phyloP scores from a whole-genome alignment of 1,284 basidiomycete species.

The Tilletia indica region DNA sequence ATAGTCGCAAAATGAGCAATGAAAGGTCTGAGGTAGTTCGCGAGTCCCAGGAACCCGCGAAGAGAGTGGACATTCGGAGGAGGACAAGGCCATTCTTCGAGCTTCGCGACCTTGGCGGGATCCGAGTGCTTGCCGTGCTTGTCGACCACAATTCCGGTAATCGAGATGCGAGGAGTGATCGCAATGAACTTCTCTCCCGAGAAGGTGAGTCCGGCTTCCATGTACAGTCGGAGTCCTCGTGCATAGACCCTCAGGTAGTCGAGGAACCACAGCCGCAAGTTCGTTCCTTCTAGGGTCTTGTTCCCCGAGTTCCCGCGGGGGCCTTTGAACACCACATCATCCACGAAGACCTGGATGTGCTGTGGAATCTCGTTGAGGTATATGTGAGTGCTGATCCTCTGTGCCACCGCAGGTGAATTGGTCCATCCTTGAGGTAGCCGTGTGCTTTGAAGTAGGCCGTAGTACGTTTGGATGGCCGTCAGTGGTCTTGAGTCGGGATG shows the following conservation, averaged over 20 bases:
- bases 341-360: neutral
- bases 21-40: neutral
- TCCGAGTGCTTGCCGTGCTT: neutral
- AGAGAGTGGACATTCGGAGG: neutral
- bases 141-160: neutral
- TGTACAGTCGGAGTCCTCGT: neutral
- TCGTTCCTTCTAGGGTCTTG: neutral
- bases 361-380: neutral
- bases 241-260: neutral
- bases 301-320: neutral
- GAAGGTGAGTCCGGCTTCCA: neutral
- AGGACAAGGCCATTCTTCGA: neutral
- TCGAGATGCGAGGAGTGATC: neutral
- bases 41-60: neutral
- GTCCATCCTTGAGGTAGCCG: neutral
- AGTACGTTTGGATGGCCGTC: neutral
- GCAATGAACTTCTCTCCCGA: constrained; percentile 1
- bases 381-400: neutral
- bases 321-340: neutral
- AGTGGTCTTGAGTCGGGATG: neutral
- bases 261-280: neutral
- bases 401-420: neutral
- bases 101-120: neutral
- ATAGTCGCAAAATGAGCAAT: neutral
- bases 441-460: neutral